Base-by-base conservation (phyloP, 2,329 filamentous ascomycete genomes). In the Apiospora arundinis region DNA sequence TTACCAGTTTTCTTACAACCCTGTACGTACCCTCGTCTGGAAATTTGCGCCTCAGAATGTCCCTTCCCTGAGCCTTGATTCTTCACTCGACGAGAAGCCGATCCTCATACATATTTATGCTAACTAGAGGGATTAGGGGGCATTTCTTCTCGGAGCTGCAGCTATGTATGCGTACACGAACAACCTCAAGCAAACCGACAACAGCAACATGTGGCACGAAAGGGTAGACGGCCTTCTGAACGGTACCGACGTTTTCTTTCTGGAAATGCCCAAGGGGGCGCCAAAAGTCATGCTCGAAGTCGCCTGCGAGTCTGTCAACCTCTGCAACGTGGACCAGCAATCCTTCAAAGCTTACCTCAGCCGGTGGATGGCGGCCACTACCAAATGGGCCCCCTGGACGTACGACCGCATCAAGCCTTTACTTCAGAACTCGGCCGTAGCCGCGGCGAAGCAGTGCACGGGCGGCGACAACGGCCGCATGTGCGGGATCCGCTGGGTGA, bases 1-100 rank as follows among this genome's bases (percentile, higher is more conserved):
- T 2, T 88, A 91, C 72, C 91, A 92, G 76, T 94, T 91, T 85
- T 88, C 88, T 1, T 93, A 93, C 81, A 93, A 93, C 76, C 86
- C 88, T 5, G 67, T 69, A 16, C 23, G 67, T 69, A 56, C 14
- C 28, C 21, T 18, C 4, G 23, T 21, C 6, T 21, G n/a, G n/a
- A 18, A 18, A 18, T 11, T 32, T 16, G 52, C 7, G 4, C n/a
- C 48, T 52, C n/a, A 25, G 8, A 23, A 52, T 25, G n/a, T 4
- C 14, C 16, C 3, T 42, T 28, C 42, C n/a, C 5, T 28, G 23
- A n/a, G 44, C 37, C 7, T 25, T 28, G n/a, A 4, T 12, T 4
- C 40, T 32, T 32, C 21, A 12, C 4, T n/a, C 40, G 9, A 28
- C 8, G 11, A 32, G 11, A 28, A 42, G 11, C 32, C 37, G 12